phyloP scores from a whole-genome alignment of 805 yeast genomes.

The Kluyveromyces aestuarii region DNA sequence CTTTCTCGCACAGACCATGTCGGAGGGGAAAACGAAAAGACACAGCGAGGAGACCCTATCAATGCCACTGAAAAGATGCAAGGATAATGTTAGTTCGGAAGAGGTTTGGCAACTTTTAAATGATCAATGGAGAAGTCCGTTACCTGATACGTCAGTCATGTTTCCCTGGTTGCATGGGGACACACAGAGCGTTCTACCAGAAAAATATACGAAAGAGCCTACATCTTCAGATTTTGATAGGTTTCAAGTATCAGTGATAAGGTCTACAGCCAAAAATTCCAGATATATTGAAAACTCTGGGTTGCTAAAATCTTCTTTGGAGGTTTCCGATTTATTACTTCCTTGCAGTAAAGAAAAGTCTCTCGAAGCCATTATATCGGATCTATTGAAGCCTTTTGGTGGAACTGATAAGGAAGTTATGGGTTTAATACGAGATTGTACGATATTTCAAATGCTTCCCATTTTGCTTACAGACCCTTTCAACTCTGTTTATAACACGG shows the following conservation, averaged over 20 bases:
- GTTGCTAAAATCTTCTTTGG: constrained; percentile 45
- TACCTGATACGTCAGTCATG: constrained; percentile 59
- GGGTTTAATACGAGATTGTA: background rate
- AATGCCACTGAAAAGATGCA: background rate
- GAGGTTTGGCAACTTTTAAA: constrained; percentile 8
- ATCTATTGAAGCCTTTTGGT: background rate
- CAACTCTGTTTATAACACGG: background rate
- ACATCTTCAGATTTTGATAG: constrained; percentile 14
- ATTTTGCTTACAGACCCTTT: background rate
- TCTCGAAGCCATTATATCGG: constrained; percentile 1
- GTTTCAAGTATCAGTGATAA: constrained; percentile 23
- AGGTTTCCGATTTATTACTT: constrained; percentile 44
- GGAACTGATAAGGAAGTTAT: background rate
- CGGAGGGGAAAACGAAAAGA: background rate
- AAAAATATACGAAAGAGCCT: constrained; percentile 16
- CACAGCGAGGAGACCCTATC: background rate
- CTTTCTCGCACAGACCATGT: background rate
- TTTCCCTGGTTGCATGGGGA: constrained; percentile 92
- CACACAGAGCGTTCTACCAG: constrained; percentile 28
- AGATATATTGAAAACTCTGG: constrained; percentile 29
- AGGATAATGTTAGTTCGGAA: background rate
- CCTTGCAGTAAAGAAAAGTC: constrained; percentile 26
- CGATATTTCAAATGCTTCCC: background rate
- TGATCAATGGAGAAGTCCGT: constrained; percentile 8
- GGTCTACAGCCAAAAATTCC: constrained; percentile 15